Base-by-base conservation (phyloP, 148 eudicot species). In the Vaccinium corymbosum region DNA sequence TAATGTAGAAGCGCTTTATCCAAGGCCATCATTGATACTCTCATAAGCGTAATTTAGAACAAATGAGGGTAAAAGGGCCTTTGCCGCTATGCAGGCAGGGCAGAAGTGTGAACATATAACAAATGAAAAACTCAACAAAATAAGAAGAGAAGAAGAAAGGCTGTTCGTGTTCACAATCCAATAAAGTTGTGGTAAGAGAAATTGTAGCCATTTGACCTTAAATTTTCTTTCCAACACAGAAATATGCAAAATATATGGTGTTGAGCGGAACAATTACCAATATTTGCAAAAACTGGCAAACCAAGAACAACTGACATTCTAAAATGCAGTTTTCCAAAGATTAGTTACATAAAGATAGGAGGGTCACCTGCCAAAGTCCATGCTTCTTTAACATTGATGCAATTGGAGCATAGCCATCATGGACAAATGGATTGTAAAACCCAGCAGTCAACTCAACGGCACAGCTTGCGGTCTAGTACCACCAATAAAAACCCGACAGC, bases 391-490 rank as follows among this genome's bases (percentile, higher is more conserved):
- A 77, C 95, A 95, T 92, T 84, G 88, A 79, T 20, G 93, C 94
- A 71, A 95, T 91, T 70, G 91, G 85, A 81, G 93, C 89, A 87
- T 94, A 95, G 7, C 98, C 98, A 86, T 95, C 93, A 32, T 92
- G 90, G 78, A 94, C 90, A 87, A 88, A 46, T 11, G 92, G 86
- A 81, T 95, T 95, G 83, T 94, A 94, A 87, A 93, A 94, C 4
- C 98, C 98, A 73, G 98, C 94, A 80, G 98, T 95, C 88, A 94
- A 84, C 82, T 95, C 98, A 85, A 94, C 96, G 86, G 98, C 96
- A 87, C 94, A 98, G 84, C 98, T 95, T 32, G 98, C 98, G n/a
- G 96, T 93, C 81, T 94, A 92, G 86, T 95, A 94, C 98, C 98
- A 95, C 98, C 98, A 95, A 80, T 95, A 98, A 75, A 95, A 92